Conservation (phyloP, 2,329 filamentous ascomycete species). For the Trichoderma afroharzianum region DNA sequence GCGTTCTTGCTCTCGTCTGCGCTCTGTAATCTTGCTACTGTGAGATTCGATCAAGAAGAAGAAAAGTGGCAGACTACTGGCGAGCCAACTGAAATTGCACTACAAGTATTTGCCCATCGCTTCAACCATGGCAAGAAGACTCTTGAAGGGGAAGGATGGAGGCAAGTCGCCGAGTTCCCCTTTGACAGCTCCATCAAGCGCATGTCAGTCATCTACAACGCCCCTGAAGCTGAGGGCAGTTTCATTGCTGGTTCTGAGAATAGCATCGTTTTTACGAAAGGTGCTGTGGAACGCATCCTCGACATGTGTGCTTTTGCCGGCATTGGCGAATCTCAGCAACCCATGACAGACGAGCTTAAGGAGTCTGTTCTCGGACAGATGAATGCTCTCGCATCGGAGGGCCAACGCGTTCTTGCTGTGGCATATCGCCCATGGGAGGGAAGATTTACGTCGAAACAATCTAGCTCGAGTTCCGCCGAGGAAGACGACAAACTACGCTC, state of each 20-base stretch:
- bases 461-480: constrained; percentile 27
- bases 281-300: constrained; percentile 58
- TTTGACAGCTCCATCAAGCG: constrained; percentile 76
- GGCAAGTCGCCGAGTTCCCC: constrained; percentile 67
- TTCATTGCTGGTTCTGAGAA: constrained; percentile 39
- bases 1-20: constrained; percentile 54
- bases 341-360: constrained; percentile 50
- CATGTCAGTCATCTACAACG: constrained; percentile 71
- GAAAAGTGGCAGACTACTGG: constrained; percentile 63
- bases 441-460: constrained; percentile 39
- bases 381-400: constrained; percentile 59
- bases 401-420: constrained; percentile 69
- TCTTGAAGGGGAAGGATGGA: constrained; percentile 54
- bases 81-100: constrained; percentile 71
- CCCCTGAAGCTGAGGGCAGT: constrained; percentile 38
- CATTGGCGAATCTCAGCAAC: constrained; percentile 38
- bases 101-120: constrained; percentile 70
- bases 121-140: constrained; percentile 58
- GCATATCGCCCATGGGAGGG: constrained; percentile 61
- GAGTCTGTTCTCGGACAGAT: constrained; percentile 50
- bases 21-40: constrained; percentile 63
- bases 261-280: constrained; percentile 59
- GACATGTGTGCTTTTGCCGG: constrained; percentile 53
- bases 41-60: constrained; percentile 52
- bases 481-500: constrained; percentile 51